Evolutionary conservation across 2,329 filamentous ascomycete genomes (phyloP), one percentile per base, ranked within the genome.

Genomic region (Alternaria conjuncta): DNA sequence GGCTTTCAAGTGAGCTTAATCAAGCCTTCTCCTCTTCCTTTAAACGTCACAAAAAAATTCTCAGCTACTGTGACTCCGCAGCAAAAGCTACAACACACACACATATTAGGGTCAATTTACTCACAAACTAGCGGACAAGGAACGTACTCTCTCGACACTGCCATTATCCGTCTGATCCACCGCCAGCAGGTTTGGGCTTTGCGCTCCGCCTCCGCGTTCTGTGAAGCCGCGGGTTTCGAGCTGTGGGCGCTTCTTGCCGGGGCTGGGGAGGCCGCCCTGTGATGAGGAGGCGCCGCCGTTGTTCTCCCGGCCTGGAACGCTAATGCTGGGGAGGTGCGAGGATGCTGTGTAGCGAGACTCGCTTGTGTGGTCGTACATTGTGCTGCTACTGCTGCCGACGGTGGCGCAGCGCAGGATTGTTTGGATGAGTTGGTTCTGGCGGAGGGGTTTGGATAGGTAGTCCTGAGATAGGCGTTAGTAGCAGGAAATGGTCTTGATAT

Each of bases 371-470:
- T 96, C 92, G 56, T 95, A 86, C 57, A 96, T 85, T 55, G 91
- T 90, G 56, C 93, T 91, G 61, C 95, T 94, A 30, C 90, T 90
- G 56, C 93, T 91, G 61, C 95, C 94, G 32, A 98, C 89, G 5
- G 96, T 97, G 12, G 94, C 95, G 78, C 95, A 98, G 80, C 97
- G 97, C 68, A 98, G 87, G 64, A 99, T 98, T 1, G 94, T 97
- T 83, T 98, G 95, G 75, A 98, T 97, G 75, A 98, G 90, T 79
- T 97, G 93, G 79, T 97, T 97, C 78, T 97, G 95, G 81, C 97
- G 96, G 65, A 98, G 85, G 25, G 95, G 95, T 79, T 99, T 99
- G 18, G 95, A 97, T 45, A 99, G 85, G 78, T 99, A 99, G 80
- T 99, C 96, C 79, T 81, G 56, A 20, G 15, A 30, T 18, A 21